Evolutionary conservation across 768 basidiomycete species (phyloP), one percentile per base, ranked within the genome.

Genomic region (Boletus pseudopeckii): DNA sequence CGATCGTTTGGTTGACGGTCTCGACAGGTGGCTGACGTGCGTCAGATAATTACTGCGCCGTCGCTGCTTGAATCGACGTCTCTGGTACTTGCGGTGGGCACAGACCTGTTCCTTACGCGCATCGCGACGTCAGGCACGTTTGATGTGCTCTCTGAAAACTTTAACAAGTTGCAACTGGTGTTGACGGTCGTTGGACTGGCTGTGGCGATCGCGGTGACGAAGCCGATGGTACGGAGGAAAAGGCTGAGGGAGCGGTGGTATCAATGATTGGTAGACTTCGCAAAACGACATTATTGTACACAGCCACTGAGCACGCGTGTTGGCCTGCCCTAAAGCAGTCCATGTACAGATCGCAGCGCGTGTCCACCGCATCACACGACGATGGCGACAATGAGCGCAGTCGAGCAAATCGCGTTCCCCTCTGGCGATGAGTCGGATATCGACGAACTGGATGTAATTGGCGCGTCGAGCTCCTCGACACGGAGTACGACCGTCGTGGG

Each of bases 11-110:
- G n/a, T 20, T 52, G 20, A 66, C 10, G 28, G 9, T 18, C 2
- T 40, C 0, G 20, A 48, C 62, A 92, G 89, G 81, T 93, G 32
- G 79, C 83, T 14, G 83, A 84, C 47, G 77, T 84, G n/a, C 77
- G 79, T 38, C 74, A 76, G 17, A 85, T 98, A 45, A 60, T 88
- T 15, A 86, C 94, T 2, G 80, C 91, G 0, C 90, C 95, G 0
- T 85, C 94, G 1, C 77, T 91, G 3, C 81, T 97, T 24, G 96
- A 98, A 70, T 95, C 92, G 5, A 98, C 93, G 0, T 93, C 93
- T 0, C 72, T 98, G 7, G 81, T 98, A 26, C 84, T 98, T 64
- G 83, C 85, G 1, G 85, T 86, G 62, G 95, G 96, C 5, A 77
- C 94, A 8, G 96, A 98, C 71, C 76, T 98, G 58, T 98, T 98